Percentiles rank a stretch among this genome's conserved stretches.
These are phyloP conservation scores for Aspergillus terreus DNA, from an alignment of 2,329 filamentous ascomycete genomes.

Conservation along the genomic window DNA sequence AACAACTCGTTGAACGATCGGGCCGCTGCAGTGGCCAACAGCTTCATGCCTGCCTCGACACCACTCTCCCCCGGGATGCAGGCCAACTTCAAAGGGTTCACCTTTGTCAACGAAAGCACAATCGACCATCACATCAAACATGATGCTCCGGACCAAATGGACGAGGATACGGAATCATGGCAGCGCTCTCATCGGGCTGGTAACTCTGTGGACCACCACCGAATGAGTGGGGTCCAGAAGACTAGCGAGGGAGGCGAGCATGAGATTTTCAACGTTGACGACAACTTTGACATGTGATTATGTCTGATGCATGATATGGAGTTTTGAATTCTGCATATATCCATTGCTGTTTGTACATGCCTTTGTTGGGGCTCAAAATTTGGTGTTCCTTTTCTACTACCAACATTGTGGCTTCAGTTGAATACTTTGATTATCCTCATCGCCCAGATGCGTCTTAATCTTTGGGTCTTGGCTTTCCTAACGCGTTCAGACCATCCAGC, in stretches of 20 bases:
- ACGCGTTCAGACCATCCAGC: not conserved
- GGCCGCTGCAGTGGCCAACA: slow-evolving; percentile 78
- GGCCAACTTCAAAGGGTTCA: slow-evolving; percentile 97
- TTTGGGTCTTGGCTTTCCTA: not conserved
- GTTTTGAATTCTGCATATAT: slow-evolving; percentile 34
- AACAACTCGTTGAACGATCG: slow-evolving; percentile 87
- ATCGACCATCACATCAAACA: slow-evolving; percentile 61
- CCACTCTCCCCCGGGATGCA: slow-evolving; percentile 93
- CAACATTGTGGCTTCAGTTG: not conserved
- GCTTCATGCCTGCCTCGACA: slow-evolving; percentile 78
- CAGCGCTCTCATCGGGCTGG: slow-evolving; percentile 30
- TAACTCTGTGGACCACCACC: slow-evolving; percentile 36
- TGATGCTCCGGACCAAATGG: slow-evolving; percentile 37
- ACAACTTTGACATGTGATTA: slow-evolving; percentile 45
- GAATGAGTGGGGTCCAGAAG: slow-evolving; percentile 44
- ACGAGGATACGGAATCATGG: slow-evolving; percentile 37
- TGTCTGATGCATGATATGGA: slow-evolving; percentile 36
- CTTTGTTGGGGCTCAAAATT: slow-evolving; percentile 19
- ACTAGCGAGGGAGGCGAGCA: slow-evolving; percentile 35
- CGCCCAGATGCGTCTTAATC: not conserved
- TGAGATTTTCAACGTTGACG: slow-evolving; percentile 43
- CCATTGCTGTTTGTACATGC: slow-evolving; percentile 28
- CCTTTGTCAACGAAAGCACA: slow-evolving; percentile 96
- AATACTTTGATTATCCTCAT: not conserved
- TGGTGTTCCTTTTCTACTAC: slow-evolving; percentile 7